Conservation (phyloP, 2,329 filamentous ascomycete species). For the Aspergillus bombycis region DNA sequence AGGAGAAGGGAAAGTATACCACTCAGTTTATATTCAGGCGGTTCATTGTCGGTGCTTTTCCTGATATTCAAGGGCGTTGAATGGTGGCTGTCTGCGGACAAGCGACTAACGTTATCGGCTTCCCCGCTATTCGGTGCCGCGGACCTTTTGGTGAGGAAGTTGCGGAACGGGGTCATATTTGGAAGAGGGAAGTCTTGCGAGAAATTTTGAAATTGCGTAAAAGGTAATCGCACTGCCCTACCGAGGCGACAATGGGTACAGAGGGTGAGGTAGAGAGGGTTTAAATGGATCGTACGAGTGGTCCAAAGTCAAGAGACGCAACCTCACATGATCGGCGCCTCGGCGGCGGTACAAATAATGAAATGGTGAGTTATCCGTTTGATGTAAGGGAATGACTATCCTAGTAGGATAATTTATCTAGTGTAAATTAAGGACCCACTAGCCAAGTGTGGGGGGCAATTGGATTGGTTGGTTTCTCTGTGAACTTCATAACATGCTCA, state of each 20-base stretch:
- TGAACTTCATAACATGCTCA: not conserved
- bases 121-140: constrained; percentile 45
- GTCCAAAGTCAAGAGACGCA: constrained; percentile 7
- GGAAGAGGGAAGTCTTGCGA: not conserved
- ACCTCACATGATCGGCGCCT: constrained; percentile 30
- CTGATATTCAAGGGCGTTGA: constrained; percentile 60
- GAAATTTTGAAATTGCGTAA: constrained; percentile 2
- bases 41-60: constrained; percentile 66
- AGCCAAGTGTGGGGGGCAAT: not conserved
- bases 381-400: constrained; percentile 2
- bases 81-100: constrained; percentile 48
- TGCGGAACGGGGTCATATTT: constrained; percentile 60
- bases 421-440: constrained; percentile 3
- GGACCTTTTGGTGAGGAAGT: constrained; percentile 68
- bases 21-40: constrained; percentile 77
- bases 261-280: constrained; percentile 7
- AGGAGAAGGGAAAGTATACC: constrained; percentile 55
- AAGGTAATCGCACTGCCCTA: constrained; percentile 3
- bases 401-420: constrained; percentile 2
- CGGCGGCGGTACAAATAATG: constrained; percentile 20
- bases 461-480: not conserved
- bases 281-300: constrained; percentile 5
- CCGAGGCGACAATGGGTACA: constrained; percentile 7
- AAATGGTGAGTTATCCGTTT: constrained; percentile 16
- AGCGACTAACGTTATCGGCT: constrained; percentile 49